Conservation (phyloP, 768 basidiomycete species). For the Mycena haematopus region DNA sequence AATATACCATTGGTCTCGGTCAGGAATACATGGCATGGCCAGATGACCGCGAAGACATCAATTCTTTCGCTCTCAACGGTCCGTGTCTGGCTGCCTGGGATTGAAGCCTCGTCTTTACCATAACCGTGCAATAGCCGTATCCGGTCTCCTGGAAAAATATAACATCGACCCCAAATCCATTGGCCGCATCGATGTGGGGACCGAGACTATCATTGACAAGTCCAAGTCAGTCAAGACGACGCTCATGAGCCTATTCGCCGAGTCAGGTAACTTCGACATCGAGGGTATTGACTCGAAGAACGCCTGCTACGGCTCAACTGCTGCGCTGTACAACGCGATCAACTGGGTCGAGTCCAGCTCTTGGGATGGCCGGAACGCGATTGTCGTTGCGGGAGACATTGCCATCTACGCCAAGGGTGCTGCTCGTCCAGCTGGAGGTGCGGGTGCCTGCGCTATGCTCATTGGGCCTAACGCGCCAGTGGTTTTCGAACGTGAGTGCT, state of each 20-base stretch:
- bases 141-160: conserved; percentile 90
- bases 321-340: conserved; percentile 96
- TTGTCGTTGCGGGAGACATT: conserved; percentile 96
- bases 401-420: conserved; percentile 97
- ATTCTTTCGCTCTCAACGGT: conserved; percentile 97
- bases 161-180: conserved; percentile 96
- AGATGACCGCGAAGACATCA: conserved; percentile 99
- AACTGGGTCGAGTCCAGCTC: conserved; percentile 98
- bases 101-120: conserved; percentile 15
- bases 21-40: conserved; percentile 99
- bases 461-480: conserved; percentile 97
- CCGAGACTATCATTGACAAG: conserved; percentile 99
- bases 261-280: conserved; percentile 92
- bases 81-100: conserved; percentile 32
- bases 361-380: conserved; percentile 98
- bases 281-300: conserved; percentile 99
- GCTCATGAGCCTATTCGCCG: conserved; percentile 97
- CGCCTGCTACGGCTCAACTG: conserved; percentile 98
- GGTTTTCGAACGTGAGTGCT: conserved; percentile 87
- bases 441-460: conserved; percentile 92
- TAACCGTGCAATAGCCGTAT: conserved; percentile 65
- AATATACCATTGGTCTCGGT: conserved; percentile 98
- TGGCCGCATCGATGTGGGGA: conserved; percentile 97
- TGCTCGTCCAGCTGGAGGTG: conserved; percentile 95
- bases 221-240: conserved; percentile 98